These are phyloP conservation scores for Penicillium sp. DNA, from an alignment of 2,329 filamentous ascomycete genomes.

Conservation along the genomic window DNA sequence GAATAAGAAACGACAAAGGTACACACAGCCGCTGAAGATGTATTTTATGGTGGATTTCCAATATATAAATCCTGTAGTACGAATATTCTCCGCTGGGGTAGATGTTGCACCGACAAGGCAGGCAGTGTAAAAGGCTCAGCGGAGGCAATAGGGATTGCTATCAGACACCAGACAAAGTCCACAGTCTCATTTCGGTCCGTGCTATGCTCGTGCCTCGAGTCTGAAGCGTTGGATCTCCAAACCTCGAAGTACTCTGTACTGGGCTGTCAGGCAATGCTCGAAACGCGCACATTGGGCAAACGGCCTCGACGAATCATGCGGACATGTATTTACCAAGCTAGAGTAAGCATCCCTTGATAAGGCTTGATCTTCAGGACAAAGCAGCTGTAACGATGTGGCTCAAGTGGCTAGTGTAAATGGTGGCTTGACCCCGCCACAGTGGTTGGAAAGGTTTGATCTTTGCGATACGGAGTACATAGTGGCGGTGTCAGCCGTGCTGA, in stretches of 20 bases:
- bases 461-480: background rate
- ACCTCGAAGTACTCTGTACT: background rate
- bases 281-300: background rate
- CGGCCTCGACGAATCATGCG: background rate
- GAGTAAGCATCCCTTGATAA: background rate
- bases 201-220: background rate
- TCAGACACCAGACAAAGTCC: background rate
- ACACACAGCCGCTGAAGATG: background rate
- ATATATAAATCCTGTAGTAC: background rate
- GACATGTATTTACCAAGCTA: background rate
- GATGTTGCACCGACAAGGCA: too few relatives aligned
- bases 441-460: background rate
- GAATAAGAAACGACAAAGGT: too few relatives aligned
- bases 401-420: background rate
- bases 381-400: background rate
- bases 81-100: background rate
- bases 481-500: background rate
- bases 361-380: too few relatives aligned
- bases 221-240: background rate
- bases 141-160: background rate
- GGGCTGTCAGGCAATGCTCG: background rate
- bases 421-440: constrained; percentile 10
- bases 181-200: background rate
- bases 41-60: background rate
- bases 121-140: background rate